Evolutionary conservation across 1,139 yeast species (phyloP).

Genomic region (Geotrichum fermentans): DNA sequence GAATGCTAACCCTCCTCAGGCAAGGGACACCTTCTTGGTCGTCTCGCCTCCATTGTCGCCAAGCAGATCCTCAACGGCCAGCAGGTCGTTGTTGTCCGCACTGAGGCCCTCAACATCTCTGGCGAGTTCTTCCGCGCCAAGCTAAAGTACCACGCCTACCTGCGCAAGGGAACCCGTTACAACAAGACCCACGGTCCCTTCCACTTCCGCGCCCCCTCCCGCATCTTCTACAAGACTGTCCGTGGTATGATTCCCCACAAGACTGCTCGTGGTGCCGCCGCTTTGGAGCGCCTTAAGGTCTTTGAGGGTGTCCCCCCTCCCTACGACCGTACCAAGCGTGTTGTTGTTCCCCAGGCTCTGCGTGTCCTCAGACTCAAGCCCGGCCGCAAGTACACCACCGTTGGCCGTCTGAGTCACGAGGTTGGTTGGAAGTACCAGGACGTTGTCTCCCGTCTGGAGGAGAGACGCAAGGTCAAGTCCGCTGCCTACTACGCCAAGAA

Average conservation of each 20-base stretch:
- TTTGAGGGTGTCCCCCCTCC: conserved; percentile 99
- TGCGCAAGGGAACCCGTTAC: conserved; percentile 98
- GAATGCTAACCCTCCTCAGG: conserved; percentile 35
- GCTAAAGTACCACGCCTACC: conserved; percentile 99
- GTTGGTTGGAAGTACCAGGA: conserved; percentile 99
- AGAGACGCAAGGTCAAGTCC: conserved; percentile 98
- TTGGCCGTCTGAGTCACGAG: conserved; percentile 91
- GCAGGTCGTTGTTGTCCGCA: conserved; percentile 95
- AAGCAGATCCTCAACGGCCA: conserved; percentile 98
- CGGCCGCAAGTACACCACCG: conserved; percentile 99
- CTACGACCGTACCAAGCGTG: conserved; percentile 99
- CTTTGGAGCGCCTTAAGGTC: conserved; percentile 98
- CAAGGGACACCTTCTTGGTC: conserved; percentile 99
- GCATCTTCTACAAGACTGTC: conserved; percentile 98
- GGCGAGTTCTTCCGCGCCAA: conserved; percentile 99
- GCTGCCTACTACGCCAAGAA: conserved; percentile 99
- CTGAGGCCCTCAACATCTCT: conserved; percentile 97
- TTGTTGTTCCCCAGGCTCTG: conserved; percentile 99
- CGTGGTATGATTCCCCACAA: conserved; percentile 99
- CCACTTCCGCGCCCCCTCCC: conserved; percentile 99
- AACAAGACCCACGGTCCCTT: conserved; percentile 99
- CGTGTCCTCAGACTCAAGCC: conserved; percentile 99
- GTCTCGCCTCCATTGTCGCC: conserved; percentile 98
- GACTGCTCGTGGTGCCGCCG: conserved; percentile 99
- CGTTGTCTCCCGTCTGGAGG: conserved; percentile 95